A percentile compares a stretch with the other conserved stretches of the same genome.
Evolutionary conservation across 2,329 filamentous ascomycete genomes (phyloP).

Genomic region (Nigrospora oryzae): DNA sequence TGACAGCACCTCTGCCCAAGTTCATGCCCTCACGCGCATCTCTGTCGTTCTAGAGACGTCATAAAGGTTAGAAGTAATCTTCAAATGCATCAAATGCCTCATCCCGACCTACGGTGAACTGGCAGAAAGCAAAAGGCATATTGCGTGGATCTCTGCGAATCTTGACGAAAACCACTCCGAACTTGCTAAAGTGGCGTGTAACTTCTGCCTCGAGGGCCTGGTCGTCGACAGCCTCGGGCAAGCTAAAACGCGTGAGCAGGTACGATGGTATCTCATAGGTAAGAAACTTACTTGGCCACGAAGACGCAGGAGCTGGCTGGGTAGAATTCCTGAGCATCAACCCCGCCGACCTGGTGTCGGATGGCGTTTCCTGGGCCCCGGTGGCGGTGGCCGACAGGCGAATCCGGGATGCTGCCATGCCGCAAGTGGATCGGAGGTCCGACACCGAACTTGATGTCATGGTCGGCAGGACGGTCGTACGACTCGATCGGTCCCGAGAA

Average conservation of each 20-base stretch:
- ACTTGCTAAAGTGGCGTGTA: slow-evolving; percentile 41
- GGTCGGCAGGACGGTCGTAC: too few relatives aligned
- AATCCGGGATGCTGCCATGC: too few relatives aligned
- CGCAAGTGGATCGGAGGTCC: too few relatives aligned
- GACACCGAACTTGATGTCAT: too few relatives aligned
- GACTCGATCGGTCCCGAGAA: too few relatives aligned
- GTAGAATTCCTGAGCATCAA: slow-evolving; percentile 44
- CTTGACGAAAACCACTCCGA: slow-evolving; percentile 52
- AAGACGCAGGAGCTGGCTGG: slow-evolving; percentile 52
- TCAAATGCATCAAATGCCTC: not conserved
- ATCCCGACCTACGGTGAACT: slow-evolving; percentile 45
- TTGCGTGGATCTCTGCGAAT: slow-evolving; percentile 47
- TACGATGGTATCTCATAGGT: not conserved
- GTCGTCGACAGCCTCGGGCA: slow-evolving; percentile 42
- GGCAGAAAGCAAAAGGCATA: slow-evolving; percentile 58
- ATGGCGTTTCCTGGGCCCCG: too few relatives aligned
- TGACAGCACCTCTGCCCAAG: slow-evolving; percentile 35
- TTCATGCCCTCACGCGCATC: slow-evolving; percentile 40
- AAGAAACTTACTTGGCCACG: slow-evolving; percentile 52
- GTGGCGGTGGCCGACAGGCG: too few relatives aligned
- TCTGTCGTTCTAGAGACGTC: slow-evolving; percentile 28
- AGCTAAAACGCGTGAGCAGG: slow-evolving; percentile 23
- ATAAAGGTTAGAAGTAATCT: not conserved
- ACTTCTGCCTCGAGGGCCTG: slow-evolving; percentile 42
- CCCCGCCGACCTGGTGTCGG: slow-evolving; percentile 11